Base-by-base conservation (phyloP, 371 early-diverging fungal genomes). In the Mortierella sp. region DNA sequence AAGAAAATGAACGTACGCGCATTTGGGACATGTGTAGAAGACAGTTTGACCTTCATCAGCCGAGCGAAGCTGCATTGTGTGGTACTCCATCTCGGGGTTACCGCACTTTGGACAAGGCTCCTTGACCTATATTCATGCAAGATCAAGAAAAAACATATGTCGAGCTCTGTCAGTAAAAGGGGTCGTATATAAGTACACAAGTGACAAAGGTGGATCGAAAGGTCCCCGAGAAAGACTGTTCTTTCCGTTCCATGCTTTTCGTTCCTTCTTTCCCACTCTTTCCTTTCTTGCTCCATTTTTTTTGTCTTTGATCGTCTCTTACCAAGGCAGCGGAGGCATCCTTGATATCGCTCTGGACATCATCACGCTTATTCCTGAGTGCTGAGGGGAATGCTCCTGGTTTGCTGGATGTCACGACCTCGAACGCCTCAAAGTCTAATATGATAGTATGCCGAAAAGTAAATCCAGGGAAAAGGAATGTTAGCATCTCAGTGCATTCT, bases 1-100 rank as follows among this genome's bases (percentile, higher is more conserved):
- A 32, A 4, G 29, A 32, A 4, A 1, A 43, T 27, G 14, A 16
- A 82, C 88, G 72, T 96, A 97, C 92, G 99, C 98, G 93, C 99
- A 99, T 88, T 98, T 97, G 68, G 93, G 93, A 90, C 99, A 99
- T 84, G 94, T 95, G 90, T 99, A 99, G 88, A 99, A 99, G 21
- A 99, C 96, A 2, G 99, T 99, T 90, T 99, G 99, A 58, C 99
- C 99, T 95, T 99, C 99, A 94, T 99, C 99, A 27, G 99, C 99
- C 71, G 98, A 98, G 77, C 99, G 95, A 80, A 99, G 89, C 88
- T 99, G 99, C 92, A 98, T 97, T 0, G 99, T 99, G 88, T 99
- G 97, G 90, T 98, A 99, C 70, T 94, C 95, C 98, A 99, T 98
- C 90, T 99, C 98, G 16, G 95, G 95, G 46, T 94, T 91, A 51